Percentiles rank a stretch among this genome's conserved stretches.
Conservation (phyloP, 2,329 filamentous ascomycete species). For the Talaromyces sp. region DNA sequence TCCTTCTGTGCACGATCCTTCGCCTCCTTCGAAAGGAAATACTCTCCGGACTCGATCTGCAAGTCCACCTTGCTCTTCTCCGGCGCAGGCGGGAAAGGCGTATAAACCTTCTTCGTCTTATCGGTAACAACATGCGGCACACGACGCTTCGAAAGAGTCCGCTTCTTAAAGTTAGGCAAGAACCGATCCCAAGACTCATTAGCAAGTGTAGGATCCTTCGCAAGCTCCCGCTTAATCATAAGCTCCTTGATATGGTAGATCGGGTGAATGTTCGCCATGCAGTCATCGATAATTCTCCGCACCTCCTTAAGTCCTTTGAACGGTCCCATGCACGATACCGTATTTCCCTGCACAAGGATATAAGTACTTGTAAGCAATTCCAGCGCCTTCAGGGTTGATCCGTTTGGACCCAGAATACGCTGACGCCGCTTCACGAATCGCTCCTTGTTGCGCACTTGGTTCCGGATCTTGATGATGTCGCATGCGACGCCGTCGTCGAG, state of each 20-base stretch:
- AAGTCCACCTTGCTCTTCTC: slow-evolving; percentile 99
- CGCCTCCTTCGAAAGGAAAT: slow-evolving; percentile 89
- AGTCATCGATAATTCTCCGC: slow-evolving; percentile 85
- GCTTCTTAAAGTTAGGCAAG: slow-evolving; percentile 95
- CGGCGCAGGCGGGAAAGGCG: slow-evolving; percentile 92
- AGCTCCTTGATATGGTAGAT: slow-evolving; percentile 94
- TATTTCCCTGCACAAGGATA: slow-evolving; percentile 95
- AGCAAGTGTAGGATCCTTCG: slow-evolving; percentile 82
- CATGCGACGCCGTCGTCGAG: slow-evolving; percentile 88
- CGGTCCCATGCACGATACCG: slow-evolving; percentile 85
- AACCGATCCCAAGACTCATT: slow-evolving; percentile 95
- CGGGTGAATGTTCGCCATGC: slow-evolving; percentile 91
- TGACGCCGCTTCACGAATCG: slow-evolving; percentile 94
- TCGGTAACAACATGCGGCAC: slow-evolving; percentile 85
- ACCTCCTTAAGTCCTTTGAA: slow-evolving; percentile 95
- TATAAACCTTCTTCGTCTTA: slow-evolving; percentile 93
- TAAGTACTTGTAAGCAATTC: slow-evolving; percentile 91
- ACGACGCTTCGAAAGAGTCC: slow-evolving; percentile 79
- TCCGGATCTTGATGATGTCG: slow-evolving; percentile 95
- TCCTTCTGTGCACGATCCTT: slow-evolving; percentile 82
- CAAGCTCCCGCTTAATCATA: slow-evolving; percentile 91
- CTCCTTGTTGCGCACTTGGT: slow-evolving; percentile 88
- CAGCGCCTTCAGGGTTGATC: slow-evolving; percentile 89
- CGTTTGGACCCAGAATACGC: slow-evolving; percentile 86
- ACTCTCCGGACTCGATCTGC: slow-evolving; percentile 97